A percentile compares a stretch with the other conserved stretches of the same genome.
Evolutionary conservation across 139 green algal genomes (phyloP).

Genomic region (Chlamydomonas sp.): DNA sequence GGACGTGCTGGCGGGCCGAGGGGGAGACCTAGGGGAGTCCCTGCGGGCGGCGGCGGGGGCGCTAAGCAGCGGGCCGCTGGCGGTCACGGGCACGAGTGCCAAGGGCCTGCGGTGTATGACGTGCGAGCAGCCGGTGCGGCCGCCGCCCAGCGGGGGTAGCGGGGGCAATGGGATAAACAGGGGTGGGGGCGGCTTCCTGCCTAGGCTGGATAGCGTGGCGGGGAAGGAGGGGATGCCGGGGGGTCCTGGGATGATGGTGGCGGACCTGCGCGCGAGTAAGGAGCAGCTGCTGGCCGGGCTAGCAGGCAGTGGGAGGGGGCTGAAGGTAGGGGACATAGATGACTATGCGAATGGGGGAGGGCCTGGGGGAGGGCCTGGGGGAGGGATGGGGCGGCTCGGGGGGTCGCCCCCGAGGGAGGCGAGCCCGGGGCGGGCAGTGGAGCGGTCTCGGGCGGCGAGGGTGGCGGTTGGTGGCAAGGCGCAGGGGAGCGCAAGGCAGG

Average conservation of each 20-base stretch:
- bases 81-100: neutral
- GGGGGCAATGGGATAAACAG: neutral
- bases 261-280: slow-evolving; percentile 31
- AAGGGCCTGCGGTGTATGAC: slow-evolving; percentile 38
- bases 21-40: slow-evolving; percentile 34
- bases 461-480: neutral
- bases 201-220: slow-evolving; percentile 43
- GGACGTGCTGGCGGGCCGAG: slow-evolving; percentile 32
- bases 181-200: slow-evolving; percentile 42
- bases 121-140: slow-evolving; percentile 46
- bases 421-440: slow-evolving; percentile 21
- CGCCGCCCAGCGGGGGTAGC: neutral
- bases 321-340: slow-evolving; percentile 11
- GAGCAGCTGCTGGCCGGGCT: slow-evolving; percentile 32
- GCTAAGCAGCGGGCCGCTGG: neutral
- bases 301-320: neutral
- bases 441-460: slow-evolving; percentile 6
- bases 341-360: slow-evolving; percentile 7
- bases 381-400: neutral
- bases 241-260: slow-evolving; percentile 43
- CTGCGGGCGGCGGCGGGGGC: slow-evolving; percentile 4
- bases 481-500: too few species aligned
- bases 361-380: neutral
- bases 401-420: neutral
- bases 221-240: slow-evolving; percentile 1